These are phyloP conservation scores for Metarhizium humberi DNA, from an alignment of 2,329 filamentous ascomycete genomes.

Conservation along the genomic window DNA sequence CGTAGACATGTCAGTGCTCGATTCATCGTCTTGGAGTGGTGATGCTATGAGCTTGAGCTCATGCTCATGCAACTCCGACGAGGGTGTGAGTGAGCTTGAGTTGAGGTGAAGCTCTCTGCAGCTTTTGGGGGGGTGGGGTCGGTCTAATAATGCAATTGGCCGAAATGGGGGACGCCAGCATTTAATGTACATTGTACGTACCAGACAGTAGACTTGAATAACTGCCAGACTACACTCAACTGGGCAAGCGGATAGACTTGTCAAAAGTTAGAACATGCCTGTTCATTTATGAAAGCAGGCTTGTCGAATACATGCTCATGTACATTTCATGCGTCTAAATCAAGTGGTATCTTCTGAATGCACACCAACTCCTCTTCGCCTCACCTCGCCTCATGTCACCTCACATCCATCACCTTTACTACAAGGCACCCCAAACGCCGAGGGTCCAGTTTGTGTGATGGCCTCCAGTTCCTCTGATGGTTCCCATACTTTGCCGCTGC, in stretches of 20 bases:
- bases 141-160: slow-evolving; percentile 5
- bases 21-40: slow-evolving; percentile 20
- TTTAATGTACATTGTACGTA: no score
- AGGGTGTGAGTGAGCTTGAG: slow-evolving; percentile 1
- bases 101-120: neutral
- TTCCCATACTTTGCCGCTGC: slow-evolving; percentile 56
- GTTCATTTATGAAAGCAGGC: neutral
- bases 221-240: no score
- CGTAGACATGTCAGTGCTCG: slow-evolving; percentile 17
- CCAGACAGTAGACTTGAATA: no score
- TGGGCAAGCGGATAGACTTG: neutral
- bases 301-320: neutral
- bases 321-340: neutral
- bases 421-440: slow-evolving; percentile 50
- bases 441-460: slow-evolving; percentile 49
- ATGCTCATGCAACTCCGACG: neutral
- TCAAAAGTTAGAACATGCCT: no score
- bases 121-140: no score
- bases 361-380: neutral
- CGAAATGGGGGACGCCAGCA: neutral
- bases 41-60: neutral
- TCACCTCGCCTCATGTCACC: neutral
- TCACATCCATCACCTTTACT: slow-evolving; percentile 4
- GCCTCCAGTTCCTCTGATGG: slow-evolving; percentile 26
- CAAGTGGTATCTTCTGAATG: slow-evolving; percentile 1